A percentile compares a stretch with the other conserved stretches of the same genome.
Evolutionary conservation across 768 basidiomycete genomes (phyloP).

Genomic region (Boletus insuetus): DNA sequence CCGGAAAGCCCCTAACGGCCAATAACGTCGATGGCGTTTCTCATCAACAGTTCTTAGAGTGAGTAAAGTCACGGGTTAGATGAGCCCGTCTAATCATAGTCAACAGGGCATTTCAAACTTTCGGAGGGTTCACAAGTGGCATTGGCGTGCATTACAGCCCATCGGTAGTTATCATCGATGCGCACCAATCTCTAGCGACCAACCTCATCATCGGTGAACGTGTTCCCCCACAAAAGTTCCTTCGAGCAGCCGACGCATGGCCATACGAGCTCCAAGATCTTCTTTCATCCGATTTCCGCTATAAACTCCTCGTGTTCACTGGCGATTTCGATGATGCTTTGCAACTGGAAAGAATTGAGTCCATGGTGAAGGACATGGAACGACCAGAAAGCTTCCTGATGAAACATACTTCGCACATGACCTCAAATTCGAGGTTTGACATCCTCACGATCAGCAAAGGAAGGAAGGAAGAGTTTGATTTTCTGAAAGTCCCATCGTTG

Average conservation of each 20-base stretch:
- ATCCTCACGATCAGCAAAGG: conserved; percentile 28
- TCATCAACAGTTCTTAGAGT: conserved; percentile 47
- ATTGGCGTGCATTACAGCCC: conserved; percentile 49
- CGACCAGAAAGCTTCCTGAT: conserved; percentile 25
- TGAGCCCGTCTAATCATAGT: not conserved
- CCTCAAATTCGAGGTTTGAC: conserved; percentile 31
- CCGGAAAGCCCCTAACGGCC: conserved; percentile 46
- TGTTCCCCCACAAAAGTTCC: conserved; percentile 44
- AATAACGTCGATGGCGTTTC: conserved; percentile 36
- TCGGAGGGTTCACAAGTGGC: conserved; percentile 46
- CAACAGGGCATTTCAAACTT: conserved; percentile 42
- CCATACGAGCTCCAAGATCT: conserved; percentile 51
- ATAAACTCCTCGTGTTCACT: conserved; percentile 46
- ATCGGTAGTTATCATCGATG: conserved; percentile 36
- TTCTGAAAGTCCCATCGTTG: conserved; percentile 29
- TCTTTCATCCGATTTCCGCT: conserved; percentile 45
- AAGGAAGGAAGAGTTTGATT: conserved; percentile 34
- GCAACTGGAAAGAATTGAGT: conserved; percentile 25
- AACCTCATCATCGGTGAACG: conserved; percentile 50
- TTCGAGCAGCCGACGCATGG: conserved; percentile 45
- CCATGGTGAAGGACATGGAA: conserved; percentile 29
- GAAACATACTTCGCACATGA: conserved; percentile 18
- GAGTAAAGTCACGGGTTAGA: conserved; percentile 4
- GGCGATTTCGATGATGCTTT: conserved; percentile 31
- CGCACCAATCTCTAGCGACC: conserved; percentile 36